phyloP scores from a whole-genome alignment of 208 protist genomes.

The Leishmania aethiopica region DNA sequence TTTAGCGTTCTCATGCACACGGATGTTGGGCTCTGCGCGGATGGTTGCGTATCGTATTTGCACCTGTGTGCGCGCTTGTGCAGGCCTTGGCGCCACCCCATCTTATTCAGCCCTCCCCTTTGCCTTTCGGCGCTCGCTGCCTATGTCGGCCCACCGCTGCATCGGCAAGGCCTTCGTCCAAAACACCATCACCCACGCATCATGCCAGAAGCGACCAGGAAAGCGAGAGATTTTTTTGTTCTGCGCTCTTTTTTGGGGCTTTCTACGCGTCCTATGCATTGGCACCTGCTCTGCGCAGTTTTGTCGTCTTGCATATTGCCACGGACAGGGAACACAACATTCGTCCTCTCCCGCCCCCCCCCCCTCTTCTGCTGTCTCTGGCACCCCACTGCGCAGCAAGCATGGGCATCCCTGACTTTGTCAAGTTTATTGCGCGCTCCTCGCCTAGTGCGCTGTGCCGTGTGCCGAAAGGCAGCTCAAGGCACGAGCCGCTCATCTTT shows the following conservation, averaged over 20 bases:
- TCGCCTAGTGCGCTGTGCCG: conserved; percentile 67
- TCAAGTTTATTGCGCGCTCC: conserved; percentile 77
- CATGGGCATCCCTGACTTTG: conserved; percentile 86
- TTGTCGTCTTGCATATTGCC: neutral
- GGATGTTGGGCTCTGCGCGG: neutral
- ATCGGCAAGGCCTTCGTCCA: neutral
- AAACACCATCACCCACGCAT: neutral
- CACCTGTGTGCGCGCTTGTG: neutral
- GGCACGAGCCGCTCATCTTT: conserved; percentile 39
- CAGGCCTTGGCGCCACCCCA: neutral
- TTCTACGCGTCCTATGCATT: neutral
- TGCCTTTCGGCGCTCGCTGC: neutral
- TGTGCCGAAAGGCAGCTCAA: conserved; percentile 38
- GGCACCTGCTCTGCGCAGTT: too few species aligned
- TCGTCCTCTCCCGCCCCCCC: neutral
- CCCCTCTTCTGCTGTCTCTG: neutral
- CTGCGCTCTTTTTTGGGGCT: neutral
- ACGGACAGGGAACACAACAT: neutral
- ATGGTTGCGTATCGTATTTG: neutral
- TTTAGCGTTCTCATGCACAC: neutral
- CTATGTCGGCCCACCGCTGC: neutral
- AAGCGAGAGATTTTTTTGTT: too few species aligned
- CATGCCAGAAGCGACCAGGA: neutral
- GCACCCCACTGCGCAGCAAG: neutral
- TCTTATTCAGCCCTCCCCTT: neutral